Evolutionary conservation across 495 filamentous ascomycete species (phyloP).

Genomic region (Penicillium subrubescens): DNA sequence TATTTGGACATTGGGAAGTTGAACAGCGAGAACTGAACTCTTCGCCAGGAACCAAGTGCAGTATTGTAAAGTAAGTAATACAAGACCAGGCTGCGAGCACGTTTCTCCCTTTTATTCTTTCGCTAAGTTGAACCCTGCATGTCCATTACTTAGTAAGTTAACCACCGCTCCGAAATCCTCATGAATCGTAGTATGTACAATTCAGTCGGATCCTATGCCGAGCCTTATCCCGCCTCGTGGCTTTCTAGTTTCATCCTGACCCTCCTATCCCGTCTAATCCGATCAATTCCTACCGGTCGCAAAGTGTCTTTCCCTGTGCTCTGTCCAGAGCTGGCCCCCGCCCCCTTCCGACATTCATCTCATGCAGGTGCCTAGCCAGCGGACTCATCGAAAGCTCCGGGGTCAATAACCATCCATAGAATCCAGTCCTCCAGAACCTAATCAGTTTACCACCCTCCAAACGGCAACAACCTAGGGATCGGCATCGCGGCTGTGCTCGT

Average conservation of each 20-base stretch:
- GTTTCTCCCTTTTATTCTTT: too few species aligned
- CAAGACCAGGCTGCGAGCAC: too few species aligned
- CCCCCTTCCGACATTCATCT: neutral
- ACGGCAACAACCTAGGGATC: neutral
- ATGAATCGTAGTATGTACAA: neutral
- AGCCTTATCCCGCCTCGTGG: neutral
- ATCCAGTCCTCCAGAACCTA: neutral
- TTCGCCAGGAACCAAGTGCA: too few species aligned
- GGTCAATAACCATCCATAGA: neutral
- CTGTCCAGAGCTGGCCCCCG: neutral
- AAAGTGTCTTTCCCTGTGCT: neutral
- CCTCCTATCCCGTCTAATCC: neutral
- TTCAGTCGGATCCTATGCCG: neutral
- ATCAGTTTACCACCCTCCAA: neutral
- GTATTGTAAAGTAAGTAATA: neutral
- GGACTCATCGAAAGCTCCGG: neutral
- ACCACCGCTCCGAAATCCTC: neutral
- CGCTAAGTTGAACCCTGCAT: too few species aligned
- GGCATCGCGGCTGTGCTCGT: constrained; percentile 1
- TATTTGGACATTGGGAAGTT: neutral
- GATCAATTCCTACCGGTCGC: neutral
- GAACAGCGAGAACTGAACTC: neutral
- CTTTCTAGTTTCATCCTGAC: neutral
- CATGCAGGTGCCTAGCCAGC: neutral
- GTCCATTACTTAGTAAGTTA: too few species aligned